These are phyloP conservation scores for Eimeria tenella DNA, from an alignment of 169 alveolate genomes.

Conservation along the genomic window DNA sequence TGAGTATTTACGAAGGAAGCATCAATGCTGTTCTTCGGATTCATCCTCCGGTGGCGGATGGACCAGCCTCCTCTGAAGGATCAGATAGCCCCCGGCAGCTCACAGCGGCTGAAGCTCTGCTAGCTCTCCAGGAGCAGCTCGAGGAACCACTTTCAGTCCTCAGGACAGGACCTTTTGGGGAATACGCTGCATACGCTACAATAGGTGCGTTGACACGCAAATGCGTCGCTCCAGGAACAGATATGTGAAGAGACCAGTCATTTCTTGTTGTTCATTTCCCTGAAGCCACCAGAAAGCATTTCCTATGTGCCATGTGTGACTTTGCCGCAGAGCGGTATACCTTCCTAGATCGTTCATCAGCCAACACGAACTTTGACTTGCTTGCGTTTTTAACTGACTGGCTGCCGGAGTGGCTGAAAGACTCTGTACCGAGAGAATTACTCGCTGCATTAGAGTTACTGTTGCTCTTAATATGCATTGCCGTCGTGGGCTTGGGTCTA, in stretches of 20 bases:
- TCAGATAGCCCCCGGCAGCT: conserved; percentile 42
- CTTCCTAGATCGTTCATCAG: conserved; percentile 56
- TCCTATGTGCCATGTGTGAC: conserved; percentile 29
- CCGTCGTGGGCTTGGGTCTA: neutral
- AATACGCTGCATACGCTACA: conserved; percentile 69
- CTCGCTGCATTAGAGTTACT: conserved; percentile 57
- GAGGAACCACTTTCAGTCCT: conserved; percentile 71
- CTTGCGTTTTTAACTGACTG: conserved; percentile 65
- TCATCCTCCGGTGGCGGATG: conserved; percentile 13
- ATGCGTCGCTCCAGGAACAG: neutral
- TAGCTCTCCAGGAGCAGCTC: conserved; percentile 76
- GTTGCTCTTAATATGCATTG: conserved; percentile 16
- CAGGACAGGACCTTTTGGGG: conserved; percentile 76
- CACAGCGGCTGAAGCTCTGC: conserved; percentile 76
- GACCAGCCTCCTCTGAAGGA: conserved; percentile 6
- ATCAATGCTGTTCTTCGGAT: conserved; percentile 17
- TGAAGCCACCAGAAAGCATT: neutral
- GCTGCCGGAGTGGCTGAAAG: conserved; percentile 74
- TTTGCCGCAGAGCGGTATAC: conserved; percentile 45
- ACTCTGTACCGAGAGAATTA: conserved; percentile 55
- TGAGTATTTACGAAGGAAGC: conserved; percentile 50
- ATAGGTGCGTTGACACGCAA: conserved; percentile 33
- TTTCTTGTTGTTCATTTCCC: too few species aligned
- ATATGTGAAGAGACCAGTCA: too few species aligned
- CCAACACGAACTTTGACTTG: conserved; percentile 50